These are phyloP conservation scores for Sporothrix brasiliensis DNA, from an alignment of 2,329 filamentous ascomycete species.

Conservation along the genomic window DNA sequence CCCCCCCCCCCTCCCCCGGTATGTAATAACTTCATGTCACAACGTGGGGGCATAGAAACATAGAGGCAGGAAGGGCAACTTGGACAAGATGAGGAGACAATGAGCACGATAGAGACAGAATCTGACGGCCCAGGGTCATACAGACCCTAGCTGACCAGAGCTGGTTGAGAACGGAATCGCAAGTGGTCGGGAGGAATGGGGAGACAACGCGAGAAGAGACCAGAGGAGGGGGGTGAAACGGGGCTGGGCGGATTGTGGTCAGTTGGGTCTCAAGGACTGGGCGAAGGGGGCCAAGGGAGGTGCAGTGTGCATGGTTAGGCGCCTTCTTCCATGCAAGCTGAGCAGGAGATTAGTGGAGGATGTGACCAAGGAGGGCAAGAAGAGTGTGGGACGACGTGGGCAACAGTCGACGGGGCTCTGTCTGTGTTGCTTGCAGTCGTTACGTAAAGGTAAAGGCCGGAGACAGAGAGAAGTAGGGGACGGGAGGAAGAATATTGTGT, in stretches of 20 bases:
- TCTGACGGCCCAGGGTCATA: slow-evolving; percentile 9
- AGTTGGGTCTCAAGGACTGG: not conserved
- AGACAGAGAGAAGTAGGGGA: not conserved
- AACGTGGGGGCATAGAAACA: slow-evolving; percentile 5
- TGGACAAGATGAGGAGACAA: not conserved
- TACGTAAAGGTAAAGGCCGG: slow-evolving; percentile 18
- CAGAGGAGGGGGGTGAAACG: not conserved
- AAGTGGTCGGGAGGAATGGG: slow-evolving; percentile 8
- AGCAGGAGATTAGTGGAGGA: slow-evolving; percentile 4
- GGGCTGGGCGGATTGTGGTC: slow-evolving; percentile 5
- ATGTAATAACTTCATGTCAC: slow-evolving; percentile 26
- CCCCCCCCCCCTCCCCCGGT: no score
- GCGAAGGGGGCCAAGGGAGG: not conserved
- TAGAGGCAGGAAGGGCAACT: not conserved
- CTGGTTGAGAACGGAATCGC: not conserved
- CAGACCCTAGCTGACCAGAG: not conserved
- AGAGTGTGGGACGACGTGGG: not conserved
- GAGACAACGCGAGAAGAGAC: not conserved
- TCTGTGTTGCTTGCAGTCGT: not conserved
- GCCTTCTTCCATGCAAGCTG: not conserved
- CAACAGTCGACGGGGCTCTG: not conserved
- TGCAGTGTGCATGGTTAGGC: slow-evolving; percentile 16
- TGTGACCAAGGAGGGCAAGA: not conserved
- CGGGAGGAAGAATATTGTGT: not conserved
- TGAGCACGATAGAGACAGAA: slow-evolving; percentile 15